Conservation (phyloP, 192 early-diverging fungal species). For the Podila verticillata region DNA sequence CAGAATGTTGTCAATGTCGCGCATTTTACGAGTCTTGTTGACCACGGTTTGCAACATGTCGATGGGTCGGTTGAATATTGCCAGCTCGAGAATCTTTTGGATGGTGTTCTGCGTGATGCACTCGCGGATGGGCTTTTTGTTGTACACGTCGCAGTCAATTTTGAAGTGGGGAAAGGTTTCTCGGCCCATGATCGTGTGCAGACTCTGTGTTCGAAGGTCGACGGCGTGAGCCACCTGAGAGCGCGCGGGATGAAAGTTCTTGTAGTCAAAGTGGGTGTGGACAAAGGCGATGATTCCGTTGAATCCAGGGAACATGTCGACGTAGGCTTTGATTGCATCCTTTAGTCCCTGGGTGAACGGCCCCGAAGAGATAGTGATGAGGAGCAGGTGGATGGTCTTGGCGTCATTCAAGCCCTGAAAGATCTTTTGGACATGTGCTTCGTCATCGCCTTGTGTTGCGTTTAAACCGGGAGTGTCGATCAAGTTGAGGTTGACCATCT, state of each 20-base stretch:
- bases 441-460: not conserved
- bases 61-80: conserved; percentile 3
- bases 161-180: not conserved
- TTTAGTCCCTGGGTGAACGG: conserved; percentile 2
- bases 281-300: conserved; percentile 20
- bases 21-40: conserved; percentile 15
- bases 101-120: conserved; percentile 18
- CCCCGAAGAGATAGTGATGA: not conserved
- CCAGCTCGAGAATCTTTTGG: conserved; percentile 4
- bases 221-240: not conserved
- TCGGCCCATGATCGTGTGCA: conserved; percentile 10
- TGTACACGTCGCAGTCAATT: conserved; percentile 13
- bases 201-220: not conserved
- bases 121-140: conserved; percentile 11
- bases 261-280: conserved; percentile 19
- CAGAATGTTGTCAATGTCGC: conserved; percentile 9
- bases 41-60: not conserved
- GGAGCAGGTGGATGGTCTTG: conserved; percentile 4
- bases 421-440: not conserved
- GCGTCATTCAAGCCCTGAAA: not conserved
- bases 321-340: conserved; percentile 8
- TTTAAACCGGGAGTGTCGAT: conserved; percentile 3
- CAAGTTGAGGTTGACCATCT: not conserved
- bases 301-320: conserved; percentile 22
- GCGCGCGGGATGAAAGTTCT: not conserved